A percentile compares a stretch with the other conserved stretches of the same genome.
These are phyloP conservation scores for Geranium rotundifolium DNA, from an alignment of 345 rosid genomes.

Conservation along the genomic window DNA sequence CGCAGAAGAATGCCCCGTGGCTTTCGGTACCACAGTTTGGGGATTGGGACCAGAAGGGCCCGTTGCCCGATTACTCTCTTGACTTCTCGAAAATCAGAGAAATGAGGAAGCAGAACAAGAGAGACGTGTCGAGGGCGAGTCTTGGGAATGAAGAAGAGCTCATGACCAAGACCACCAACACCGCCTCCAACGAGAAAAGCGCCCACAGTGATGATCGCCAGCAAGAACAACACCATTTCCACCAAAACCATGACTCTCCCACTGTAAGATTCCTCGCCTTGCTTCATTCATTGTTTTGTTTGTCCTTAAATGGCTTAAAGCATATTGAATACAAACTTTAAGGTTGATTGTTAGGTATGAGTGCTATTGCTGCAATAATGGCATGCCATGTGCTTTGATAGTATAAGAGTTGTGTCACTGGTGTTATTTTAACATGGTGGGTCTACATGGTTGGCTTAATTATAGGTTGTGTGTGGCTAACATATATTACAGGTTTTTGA, in stretches of 20 bases:
- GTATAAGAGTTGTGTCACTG: no score
- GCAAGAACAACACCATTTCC: conserved; percentile 13
- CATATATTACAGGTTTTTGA: no score
- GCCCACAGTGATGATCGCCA: conserved; percentile 13
- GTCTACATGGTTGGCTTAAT: no score
- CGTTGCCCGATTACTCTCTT: conserved; percentile 75
- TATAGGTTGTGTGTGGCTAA: no score
- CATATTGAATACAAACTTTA: neutral
- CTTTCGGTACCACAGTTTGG: conserved; percentile 94
- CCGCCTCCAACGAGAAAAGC: conserved; percentile 8
- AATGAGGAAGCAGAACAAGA: conserved; percentile 91
- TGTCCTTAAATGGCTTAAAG: neutral
- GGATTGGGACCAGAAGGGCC: conserved; percentile 93
- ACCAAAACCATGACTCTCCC: conserved; percentile 31
- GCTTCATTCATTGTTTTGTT: neutral
- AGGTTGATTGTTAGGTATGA: neutral
- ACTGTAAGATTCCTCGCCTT: conserved; percentile 37
- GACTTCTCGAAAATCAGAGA: conserved; percentile 91
- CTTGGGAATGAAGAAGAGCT: conserved; percentile 87
- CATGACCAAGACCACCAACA: conserved; percentile 19
- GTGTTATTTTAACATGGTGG: no score
- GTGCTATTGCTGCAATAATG: neutral
- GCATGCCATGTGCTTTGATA: no score
- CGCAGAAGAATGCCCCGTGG: conserved; percentile 70
- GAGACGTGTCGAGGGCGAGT: conserved; percentile 81